phyloP scores from a whole-genome alignment of 768 basidiomycete genomes.

The Psilocybe sp. region DNA sequence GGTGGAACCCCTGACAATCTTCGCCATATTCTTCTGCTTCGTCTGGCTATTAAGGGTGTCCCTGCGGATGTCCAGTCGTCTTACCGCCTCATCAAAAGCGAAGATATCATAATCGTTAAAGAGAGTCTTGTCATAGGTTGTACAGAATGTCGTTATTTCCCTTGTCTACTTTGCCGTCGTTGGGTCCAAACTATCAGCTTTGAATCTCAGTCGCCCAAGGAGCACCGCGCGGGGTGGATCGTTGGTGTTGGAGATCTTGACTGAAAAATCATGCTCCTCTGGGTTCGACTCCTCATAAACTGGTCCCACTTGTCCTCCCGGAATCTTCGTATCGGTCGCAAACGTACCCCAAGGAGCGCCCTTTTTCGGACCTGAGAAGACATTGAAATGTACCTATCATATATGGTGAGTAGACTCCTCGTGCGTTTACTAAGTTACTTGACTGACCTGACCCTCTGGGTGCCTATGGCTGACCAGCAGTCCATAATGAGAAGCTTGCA shows the following conservation, averaged over 20 bases:
- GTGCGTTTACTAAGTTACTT: neutral
- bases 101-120: too few species aligned
- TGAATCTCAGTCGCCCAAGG: constrained; percentile 5
- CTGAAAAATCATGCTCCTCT: constrained; percentile 9
- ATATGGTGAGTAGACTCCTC: neutral
- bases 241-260: constrained; percentile 14
- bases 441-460: constrained; percentile 18
- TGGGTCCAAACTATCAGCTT: constrained; percentile 3
- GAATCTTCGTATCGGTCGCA: constrained; percentile 7
- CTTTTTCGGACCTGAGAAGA: constrained; percentile 13
- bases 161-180: neutral
- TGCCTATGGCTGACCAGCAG: constrained; percentile 21
- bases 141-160: too few species aligned
- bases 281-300: constrained; percentile 17
- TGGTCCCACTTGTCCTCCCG: neutral
- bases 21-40: constrained; percentile 37
- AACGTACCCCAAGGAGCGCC: constrained; percentile 22
- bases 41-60: constrained; percentile 31
- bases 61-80: constrained; percentile 15
- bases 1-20: constrained; percentile 41
- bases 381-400: constrained; percentile 18
- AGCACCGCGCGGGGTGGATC: constrained; percentile 2
- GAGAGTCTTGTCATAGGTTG: too few species aligned
- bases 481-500: constrained; percentile 18
- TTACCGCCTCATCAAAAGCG: neutral